Percentiles rank a stretch among this genome's conserved stretches.
phyloP scores from a whole-genome alignment of 2,329 filamentous ascomycete species.

The Botryosphaeria dothidea region DNA sequence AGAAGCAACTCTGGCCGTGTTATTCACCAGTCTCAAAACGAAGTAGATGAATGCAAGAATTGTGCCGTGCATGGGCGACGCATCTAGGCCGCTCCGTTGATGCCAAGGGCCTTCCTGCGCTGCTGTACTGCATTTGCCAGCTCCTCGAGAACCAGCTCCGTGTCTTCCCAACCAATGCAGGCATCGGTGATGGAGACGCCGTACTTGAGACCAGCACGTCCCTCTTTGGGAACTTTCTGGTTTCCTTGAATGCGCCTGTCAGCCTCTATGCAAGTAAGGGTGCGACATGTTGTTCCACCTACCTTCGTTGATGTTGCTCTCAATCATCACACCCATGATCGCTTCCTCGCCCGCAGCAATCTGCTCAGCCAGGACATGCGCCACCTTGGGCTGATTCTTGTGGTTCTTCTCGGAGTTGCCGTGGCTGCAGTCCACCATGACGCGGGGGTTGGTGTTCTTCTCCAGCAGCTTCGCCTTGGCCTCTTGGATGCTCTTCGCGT shows the following conservation, averaged over 20 bases:
- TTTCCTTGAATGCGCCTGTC: constrained; percentile 55
- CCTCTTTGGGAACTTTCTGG: constrained; percentile 89
- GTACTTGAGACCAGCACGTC: constrained; percentile 81
- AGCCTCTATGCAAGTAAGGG: not conserved
- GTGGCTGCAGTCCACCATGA: constrained; percentile 99
- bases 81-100: constrained; percentile 32
- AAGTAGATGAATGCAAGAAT: not conserved
- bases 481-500: constrained; percentile 77
- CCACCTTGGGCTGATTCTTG: constrained; percentile 95
- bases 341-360: constrained; percentile 78
- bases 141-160: constrained; percentile 72
- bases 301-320: constrained; percentile 96
- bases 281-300: constrained; percentile 30
- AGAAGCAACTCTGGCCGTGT: not conserved
- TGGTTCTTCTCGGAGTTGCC: constrained; percentile 96
- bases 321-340: constrained; percentile 99
- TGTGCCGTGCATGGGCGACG: not conserved
- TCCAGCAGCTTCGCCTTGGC: constrained; percentile 78
- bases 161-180: constrained; percentile 93
- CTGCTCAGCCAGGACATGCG: constrained; percentile 77
- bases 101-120: constrained; percentile 57
- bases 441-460: constrained; percentile 69
- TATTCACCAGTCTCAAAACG: not conserved
- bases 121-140: constrained; percentile 80
- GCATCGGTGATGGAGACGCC: constrained; percentile 97